Evolutionary conservation across 2,329 filamentous ascomycete species (phyloP).

Genomic region (Botrytis aclada): DNA sequence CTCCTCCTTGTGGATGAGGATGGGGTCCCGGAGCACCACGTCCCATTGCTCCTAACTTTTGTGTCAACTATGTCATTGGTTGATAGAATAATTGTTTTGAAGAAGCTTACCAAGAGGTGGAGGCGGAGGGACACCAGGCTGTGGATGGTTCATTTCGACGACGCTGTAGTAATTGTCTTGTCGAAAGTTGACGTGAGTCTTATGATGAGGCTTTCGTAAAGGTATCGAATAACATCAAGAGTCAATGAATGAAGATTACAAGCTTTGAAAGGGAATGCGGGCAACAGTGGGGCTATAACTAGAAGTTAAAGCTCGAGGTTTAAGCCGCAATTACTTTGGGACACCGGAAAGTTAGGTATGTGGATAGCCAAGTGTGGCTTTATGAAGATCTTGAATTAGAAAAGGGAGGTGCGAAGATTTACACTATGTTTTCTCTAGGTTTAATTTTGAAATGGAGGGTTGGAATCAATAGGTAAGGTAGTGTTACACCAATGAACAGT

Average conservation of each 20-base stretch:
- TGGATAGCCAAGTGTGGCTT: not conserved
- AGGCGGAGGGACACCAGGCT: not conserved
- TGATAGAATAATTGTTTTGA: too few species aligned
- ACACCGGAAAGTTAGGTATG: not conserved
- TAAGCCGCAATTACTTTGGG: not conserved
- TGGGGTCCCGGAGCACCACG: not conserved
- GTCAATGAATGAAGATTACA: not conserved
- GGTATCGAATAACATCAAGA: not conserved
- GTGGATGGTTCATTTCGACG: constrained; percentile 4
- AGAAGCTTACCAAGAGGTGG: constrained; percentile 7
- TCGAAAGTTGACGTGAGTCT: not conserved
- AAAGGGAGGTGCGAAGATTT: not conserved
- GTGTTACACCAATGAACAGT: constrained; percentile 1
- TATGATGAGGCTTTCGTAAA: not conserved
- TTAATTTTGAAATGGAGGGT: not conserved
- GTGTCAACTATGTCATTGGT: not conserved
- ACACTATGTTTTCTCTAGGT: not conserved
- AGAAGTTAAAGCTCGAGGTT: not conserved
- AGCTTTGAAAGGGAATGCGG: not conserved
- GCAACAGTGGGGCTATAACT: constrained; percentile 9
- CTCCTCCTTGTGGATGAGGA: not conserved
- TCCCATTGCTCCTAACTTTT: not conserved
- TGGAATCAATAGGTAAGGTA: not conserved
- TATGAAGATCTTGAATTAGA: not conserved
- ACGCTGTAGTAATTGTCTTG: not conserved